Evolutionary conservation across 352 stramenopile genomes (phyloP).

Genomic region (Globisporangium echinulatum): DNA sequence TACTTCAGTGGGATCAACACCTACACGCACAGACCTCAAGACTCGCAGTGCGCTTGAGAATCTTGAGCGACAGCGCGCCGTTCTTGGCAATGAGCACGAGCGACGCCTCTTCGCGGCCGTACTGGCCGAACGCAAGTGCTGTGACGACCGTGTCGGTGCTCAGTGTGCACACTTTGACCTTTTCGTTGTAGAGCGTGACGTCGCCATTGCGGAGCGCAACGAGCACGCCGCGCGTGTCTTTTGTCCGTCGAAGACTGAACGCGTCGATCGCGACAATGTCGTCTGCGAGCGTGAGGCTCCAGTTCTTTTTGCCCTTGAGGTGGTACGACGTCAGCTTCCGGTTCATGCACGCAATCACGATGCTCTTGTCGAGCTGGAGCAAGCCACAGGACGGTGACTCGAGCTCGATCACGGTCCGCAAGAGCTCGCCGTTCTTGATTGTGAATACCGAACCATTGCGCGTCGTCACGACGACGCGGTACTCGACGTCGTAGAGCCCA

Average conservation of each 20-base stretch:
- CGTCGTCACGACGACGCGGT: slow-evolving; percentile 80
- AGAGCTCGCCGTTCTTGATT: slow-evolving; percentile 88
- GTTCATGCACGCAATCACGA: slow-evolving; percentile 86
- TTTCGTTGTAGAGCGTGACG: slow-evolving; percentile 86
- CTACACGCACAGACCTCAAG: slow-evolving; percentile 31
- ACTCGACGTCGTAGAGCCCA: slow-evolving; percentile 79
- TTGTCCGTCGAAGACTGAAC: slow-evolving; percentile 64
- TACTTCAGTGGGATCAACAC: neutral
- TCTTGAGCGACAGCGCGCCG: slow-evolving; percentile 79
- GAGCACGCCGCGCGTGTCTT: slow-evolving; percentile 71
- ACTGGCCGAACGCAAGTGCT: slow-evolving; percentile 84
- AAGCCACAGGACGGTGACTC: slow-evolving; percentile 71
- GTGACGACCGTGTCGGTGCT: slow-evolving; percentile 59
- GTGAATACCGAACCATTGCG: slow-evolving; percentile 83
- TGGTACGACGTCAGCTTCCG: slow-evolving; percentile 83
- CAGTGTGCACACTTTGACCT: slow-evolving; percentile 74
- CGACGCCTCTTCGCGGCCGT: slow-evolving; percentile 83
- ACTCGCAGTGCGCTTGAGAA: slow-evolving; percentile 83
- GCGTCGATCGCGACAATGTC: slow-evolving; percentile 80
- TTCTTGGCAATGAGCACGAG: slow-evolving; percentile 78
- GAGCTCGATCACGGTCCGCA: slow-evolving; percentile 84
- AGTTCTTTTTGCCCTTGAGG: slow-evolving; percentile 90
- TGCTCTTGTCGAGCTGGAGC: slow-evolving; percentile 76
- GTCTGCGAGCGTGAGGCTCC: slow-evolving; percentile 77
- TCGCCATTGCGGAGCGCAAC: slow-evolving; percentile 83